Base-by-base conservation (phyloP, 2,329 filamentous ascomycete genomes). In the Ustulina deusta region DNA sequence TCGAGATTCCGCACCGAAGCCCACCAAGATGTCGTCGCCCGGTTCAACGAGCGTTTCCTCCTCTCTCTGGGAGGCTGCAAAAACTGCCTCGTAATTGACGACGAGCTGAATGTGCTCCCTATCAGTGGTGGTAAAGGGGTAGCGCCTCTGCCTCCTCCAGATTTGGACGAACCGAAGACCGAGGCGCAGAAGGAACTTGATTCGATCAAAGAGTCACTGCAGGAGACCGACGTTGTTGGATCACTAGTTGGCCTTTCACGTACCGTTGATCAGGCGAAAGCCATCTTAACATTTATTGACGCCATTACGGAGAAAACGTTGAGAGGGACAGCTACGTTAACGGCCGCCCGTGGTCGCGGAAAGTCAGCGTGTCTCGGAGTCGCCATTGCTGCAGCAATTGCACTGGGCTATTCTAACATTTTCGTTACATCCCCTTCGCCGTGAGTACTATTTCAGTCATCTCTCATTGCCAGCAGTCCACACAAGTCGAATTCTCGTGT, bases 11-110 rank as follows among this genome's bases (percentile, higher is more conserved):
- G 96, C 67, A 99, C 96, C 22, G 97, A 99, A 81, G 96, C 96
- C 1, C 94, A 99, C 79, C 90, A 92, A 72, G 96, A 99, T 80
- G 95, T 99, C 44, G 92, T 95, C 44, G 94, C 96, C 56, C 88
- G 96, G 68, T 99, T 99, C 86, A 99, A 99, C 82, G 96, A 99
- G 83, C 90, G 96, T 20, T 99, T 99, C 78, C 93, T 99, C 29
- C 84, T 99, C 61, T 98, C 96, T 0, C 86, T 99, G 9, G 96
- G 96, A n/a, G 92, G 93, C 79, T 99, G 96, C 82, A 91, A 97
- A 67, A 92, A 93, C 1, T 99, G 96, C 79, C 85, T 99, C 73
- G 95, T 99, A 17, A 93, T 99, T 57, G 96, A 99, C 77, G 97
- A 99, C 76, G 97, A 99, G 83, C 84, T 99, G 77, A 99, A 99